Evolutionary conservation across 208 protist genomes (phyloP).

Genomic region (Trypanosoma cruzi): DNA sequence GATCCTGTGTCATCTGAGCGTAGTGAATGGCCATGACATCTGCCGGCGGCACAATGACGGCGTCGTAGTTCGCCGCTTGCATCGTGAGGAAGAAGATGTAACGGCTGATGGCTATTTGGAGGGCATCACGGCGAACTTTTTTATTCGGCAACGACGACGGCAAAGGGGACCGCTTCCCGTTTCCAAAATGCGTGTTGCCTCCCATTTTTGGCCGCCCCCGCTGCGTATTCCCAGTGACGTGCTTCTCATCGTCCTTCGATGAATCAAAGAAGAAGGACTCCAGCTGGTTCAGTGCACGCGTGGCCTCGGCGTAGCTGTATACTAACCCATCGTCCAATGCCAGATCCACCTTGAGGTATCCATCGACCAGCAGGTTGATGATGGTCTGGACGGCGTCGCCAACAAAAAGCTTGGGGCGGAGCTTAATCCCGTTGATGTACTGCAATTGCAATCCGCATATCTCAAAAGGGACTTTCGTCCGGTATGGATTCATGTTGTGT

Average conservation of each 20-base stretch:
- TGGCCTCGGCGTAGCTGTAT: slow-evolving; percentile 60
- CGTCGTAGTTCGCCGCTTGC: slow-evolving; percentile 88
- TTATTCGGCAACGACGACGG: too few relatives aligned
- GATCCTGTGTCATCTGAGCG: slow-evolving; percentile 72
- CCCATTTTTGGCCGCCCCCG: neutral
- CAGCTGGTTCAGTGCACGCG: slow-evolving; percentile 47
- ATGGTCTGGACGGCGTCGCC: slow-evolving; percentile 76
- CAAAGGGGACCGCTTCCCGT: too few relatives aligned
- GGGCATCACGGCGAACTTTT: slow-evolving; percentile 32
- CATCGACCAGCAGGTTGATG: slow-evolving; percentile 82
- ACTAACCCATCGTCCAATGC: slow-evolving; percentile 75
- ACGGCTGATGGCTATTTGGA: slow-evolving; percentile 70
- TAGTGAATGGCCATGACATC: slow-evolving; percentile 90
- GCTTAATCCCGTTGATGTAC: slow-evolving; percentile 67
- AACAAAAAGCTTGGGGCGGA: slow-evolving; percentile 74
- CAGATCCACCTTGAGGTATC: slow-evolving; percentile 89
- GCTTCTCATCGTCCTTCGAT: neutral
- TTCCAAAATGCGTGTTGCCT: neutral
- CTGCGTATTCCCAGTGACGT: neutral
- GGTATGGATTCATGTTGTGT: slow-evolving; percentile 83
- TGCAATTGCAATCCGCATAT: slow-evolving; percentile 68
- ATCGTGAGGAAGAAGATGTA: slow-evolving; percentile 92
- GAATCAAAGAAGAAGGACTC: slow-evolving; percentile 69
- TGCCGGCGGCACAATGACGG: slow-evolving; percentile 84
- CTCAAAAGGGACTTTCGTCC: slow-evolving; percentile 85